phyloP scores from a whole-genome alignment of 495 filamentous ascomycete species.

The Parathielavia hyrcaniae region DNA sequence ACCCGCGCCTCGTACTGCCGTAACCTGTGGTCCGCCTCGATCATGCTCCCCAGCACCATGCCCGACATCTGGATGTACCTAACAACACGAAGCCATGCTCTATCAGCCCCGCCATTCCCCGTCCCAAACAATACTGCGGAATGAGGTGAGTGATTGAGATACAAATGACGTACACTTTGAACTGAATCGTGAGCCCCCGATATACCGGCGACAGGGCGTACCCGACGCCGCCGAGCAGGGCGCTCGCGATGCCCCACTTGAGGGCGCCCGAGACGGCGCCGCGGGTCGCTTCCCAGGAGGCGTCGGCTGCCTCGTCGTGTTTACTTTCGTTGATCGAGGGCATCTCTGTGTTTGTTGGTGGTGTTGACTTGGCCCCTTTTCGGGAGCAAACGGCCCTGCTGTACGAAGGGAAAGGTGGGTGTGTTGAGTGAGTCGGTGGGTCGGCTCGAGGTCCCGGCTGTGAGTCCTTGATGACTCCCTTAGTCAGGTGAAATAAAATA shows the following conservation, averaged over 20 bases:
- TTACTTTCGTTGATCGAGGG: constrained; percentile 37
- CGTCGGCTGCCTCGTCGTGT: constrained; percentile 53
- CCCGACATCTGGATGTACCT: constrained; percentile 80
- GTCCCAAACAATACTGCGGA: background rate
- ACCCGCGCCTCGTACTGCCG: constrained; percentile 58
- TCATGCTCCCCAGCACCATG: constrained; percentile 79
- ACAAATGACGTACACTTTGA: constrained; percentile 62
- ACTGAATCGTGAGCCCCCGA: constrained; percentile 75
- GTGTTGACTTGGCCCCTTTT: background rate
- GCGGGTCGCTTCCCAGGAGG: constrained; percentile 55
- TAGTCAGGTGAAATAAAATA: too few species aligned
- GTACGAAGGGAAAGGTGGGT: background rate
- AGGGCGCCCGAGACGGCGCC: constrained; percentile 56
- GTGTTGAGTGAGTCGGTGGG: too few species aligned
- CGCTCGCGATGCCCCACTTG: constrained; percentile 60
- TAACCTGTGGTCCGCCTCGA: constrained; percentile 74
- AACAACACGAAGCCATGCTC: background rate
- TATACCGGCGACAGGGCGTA: constrained; percentile 66
- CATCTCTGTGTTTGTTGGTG: constrained; percentile 23
- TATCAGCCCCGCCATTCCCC: background rate
- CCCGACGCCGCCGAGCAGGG: constrained; percentile 49
- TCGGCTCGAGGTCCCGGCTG: too few species aligned
- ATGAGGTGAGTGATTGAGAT: background rate
- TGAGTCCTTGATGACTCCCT: too few species aligned
- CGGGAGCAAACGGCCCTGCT: too few species aligned